Base-by-base conservation (phyloP, 306 rosid genomes). In the Begonia masoniana region DNA sequence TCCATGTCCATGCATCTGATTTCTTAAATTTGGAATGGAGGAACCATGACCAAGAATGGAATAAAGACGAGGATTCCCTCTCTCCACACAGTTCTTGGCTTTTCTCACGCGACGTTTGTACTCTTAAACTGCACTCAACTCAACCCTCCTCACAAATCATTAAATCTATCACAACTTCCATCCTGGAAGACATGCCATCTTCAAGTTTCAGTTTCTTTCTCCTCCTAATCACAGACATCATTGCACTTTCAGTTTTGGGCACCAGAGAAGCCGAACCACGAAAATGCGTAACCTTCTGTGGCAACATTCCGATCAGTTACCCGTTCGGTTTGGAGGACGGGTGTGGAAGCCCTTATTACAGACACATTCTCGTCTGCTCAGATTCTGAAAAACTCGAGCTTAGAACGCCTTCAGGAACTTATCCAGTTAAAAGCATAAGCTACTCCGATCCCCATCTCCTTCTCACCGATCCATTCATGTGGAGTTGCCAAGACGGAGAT, bases 281-380 rank as follows among this genome's bases (percentile, higher is more conserved):
- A 72, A 55, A 16, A n/a, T 91, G 97, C 73, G 77, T 88, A 77
- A 73, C 84, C n/a, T 71, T 85, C 0, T 85, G 97, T 39, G 96
- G 92, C 21, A 68, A 67, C 64, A 80, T 85, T 46, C 77, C 87
- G 2, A 85, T 91, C 57, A 76, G 62, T 47, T 85, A 91, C 67
- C 97, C 97, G 0, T 91, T 91, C 7, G 82, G 96, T 56, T 76
- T 91, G 9, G 97, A 83, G 42, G 94, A 85, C 48, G 97, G 97
- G 1, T 91, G 97, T 41, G 97, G 97, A 61, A 91, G 94, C 71
- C 82, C 94, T 1, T 81, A 85, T 56, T 91, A 81, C 72, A 51
- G 83, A 7, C 79, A 75, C 86, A 74, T 81, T 17, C 71, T 91
- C 0, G 48, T 47, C n/a, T 91, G 97, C 77, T 70, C 96, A 1